A percentile compares a stretch with the other conserved stretches of the same genome.
Conservation (phyloP, 106 monocot genomes). For the Platanthera guangdongensis region DNA sequence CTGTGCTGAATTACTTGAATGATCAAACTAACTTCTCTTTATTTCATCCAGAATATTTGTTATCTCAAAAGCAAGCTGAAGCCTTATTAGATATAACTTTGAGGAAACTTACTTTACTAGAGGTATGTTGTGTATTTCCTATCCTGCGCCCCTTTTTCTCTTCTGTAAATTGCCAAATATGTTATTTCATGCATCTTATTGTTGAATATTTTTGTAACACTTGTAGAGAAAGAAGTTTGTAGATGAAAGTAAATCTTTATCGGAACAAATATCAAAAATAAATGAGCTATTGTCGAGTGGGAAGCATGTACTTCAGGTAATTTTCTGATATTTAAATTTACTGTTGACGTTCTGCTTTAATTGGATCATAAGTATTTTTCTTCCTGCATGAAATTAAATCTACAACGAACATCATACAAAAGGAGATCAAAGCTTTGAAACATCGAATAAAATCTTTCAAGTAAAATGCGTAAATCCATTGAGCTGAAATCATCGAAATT, state of each 20-base stretch:
- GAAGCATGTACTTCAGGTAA: constrained; percentile 63
- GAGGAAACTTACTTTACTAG: constrained; percentile 75
- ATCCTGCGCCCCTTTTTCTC: constrained; percentile 7
- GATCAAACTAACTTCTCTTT: background rate
- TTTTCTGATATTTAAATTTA: background rate
- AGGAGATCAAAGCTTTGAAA: too few species aligned
- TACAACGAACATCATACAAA: background rate
- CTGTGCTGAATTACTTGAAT: background rate
- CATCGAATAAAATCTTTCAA: too few species aligned
- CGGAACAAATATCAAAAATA: constrained; percentile 69
- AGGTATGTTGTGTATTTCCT: constrained; percentile 33
- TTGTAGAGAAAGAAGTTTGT: constrained; percentile 79
- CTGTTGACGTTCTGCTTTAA: too few species aligned
- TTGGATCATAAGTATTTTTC: too few species aligned
- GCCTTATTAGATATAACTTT: constrained; percentile 86
- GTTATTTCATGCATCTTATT: background rate
- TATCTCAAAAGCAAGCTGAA: constrained; percentile 91
- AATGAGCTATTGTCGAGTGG: constrained; percentile 82
- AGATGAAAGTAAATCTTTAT: constrained; percentile 62
- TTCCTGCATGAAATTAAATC: too few species aligned
- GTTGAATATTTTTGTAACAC: constrained; percentile 1
- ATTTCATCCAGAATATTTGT: constrained; percentile 47
- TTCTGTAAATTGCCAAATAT: background rate
- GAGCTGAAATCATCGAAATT: too few species aligned
- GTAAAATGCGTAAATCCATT: too few species aligned